These are phyloP conservation scores for Pleurotus salmoneostramineus DNA, from an alignment of 768 basidiomycete species.

Conservation along the genomic window DNA sequence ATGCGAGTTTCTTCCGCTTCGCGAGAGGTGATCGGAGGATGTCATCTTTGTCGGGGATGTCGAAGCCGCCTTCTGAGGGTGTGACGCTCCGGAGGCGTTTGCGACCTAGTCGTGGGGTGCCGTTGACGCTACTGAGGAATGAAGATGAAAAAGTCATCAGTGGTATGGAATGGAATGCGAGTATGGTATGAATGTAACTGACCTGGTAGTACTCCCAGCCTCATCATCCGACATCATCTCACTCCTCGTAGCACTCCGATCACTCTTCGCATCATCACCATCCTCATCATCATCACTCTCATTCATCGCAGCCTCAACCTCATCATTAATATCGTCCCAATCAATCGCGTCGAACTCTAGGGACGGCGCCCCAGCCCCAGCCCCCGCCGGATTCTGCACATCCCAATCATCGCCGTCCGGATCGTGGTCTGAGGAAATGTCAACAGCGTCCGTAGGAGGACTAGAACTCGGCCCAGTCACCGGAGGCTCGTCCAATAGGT, in stretches of 20 bases:
- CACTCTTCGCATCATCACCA: slow-evolving; percentile 28
- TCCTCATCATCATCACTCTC: slow-evolving; percentile 66
- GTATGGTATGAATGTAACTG: slow-evolving; percentile 4
- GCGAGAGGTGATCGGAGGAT: slow-evolving; percentile 63
- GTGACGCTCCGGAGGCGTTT: slow-evolving; percentile 73
- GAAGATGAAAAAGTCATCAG: slow-evolving; percentile 17
- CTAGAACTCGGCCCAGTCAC: slow-evolving; percentile 28
- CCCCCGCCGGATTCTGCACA: slow-evolving; percentile 22
- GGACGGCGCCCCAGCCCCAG: background rate
- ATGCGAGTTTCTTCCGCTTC: slow-evolving; percentile 75
- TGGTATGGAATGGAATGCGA: slow-evolving; percentile 11
- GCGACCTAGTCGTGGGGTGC: slow-evolving; percentile 47
- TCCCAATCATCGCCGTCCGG: slow-evolving; percentile 71
- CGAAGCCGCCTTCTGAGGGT: slow-evolving; percentile 53
- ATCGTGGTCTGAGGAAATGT: slow-evolving; percentile 64
- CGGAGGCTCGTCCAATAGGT: slow-evolving; percentile 64
- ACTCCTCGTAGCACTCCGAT: slow-evolving; percentile 39
- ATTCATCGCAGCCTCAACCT: slow-evolving; percentile 84
- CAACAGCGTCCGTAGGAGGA: slow-evolving; percentile 34
- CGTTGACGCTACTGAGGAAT: slow-evolving; percentile 25
- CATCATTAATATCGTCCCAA: slow-evolving; percentile 82
- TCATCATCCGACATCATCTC: slow-evolving; percentile 49
- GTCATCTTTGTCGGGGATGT: slow-evolving; percentile 32
- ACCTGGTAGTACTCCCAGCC: slow-evolving; percentile 39
- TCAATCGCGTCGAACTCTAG: slow-evolving; percentile 63